Evolutionary conservation across 495 filamentous ascomycete genomes (phyloP), one percentile per base, ranked within the genome.

Genomic region (Penicillium ucsense): DNA sequence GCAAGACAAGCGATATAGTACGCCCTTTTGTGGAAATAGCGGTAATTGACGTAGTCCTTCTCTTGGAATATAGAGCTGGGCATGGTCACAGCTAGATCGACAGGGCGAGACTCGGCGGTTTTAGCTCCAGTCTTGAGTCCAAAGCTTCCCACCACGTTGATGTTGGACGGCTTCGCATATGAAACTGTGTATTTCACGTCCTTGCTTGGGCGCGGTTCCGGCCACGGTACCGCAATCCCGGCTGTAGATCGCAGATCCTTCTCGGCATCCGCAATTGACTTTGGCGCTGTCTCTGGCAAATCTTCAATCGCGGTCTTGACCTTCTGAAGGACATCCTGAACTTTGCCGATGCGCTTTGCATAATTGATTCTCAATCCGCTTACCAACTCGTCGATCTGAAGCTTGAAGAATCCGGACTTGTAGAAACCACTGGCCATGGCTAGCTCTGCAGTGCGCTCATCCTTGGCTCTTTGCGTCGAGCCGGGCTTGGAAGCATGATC

Each of bases 11-110:
- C 86, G 30, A 98, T 65, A 52, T 94, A 97, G 57, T 89, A 97
- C 4, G 92, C 88, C 46, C 91, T 71, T 62, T 96, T 95, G 66
- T 96, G 84, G 57, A 97, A 96, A 64, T 91, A 98, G 50, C 92
- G 78, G 66, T 90, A 77, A 57, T 97, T 88, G 39, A 90, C 73
- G 62, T 89, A 96, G 66, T 98, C 92, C 63, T 98, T 97, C 43
- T 90, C 85, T 59, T 95, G 87, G 51, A 97, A 88, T 3, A 95
- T 69, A 3, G 77, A 67, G 38, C 62, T 66, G 10, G 94, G 90
- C 80, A 98, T 92, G 8, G 80, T 83, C 5, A 95, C 79, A 11
- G 87, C 81, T 72, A 98, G 68, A 68, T 98, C 92, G 41, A 95
- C 74, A 1, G 72, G 69, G 33, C 83, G 65, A 12, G 62, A 60